Percentiles rank a stretch among this genome's conserved stretches.
phyloP scores from a whole-genome alignment of 371 early-diverging fungal species.

The Mucor irregularis region DNA sequence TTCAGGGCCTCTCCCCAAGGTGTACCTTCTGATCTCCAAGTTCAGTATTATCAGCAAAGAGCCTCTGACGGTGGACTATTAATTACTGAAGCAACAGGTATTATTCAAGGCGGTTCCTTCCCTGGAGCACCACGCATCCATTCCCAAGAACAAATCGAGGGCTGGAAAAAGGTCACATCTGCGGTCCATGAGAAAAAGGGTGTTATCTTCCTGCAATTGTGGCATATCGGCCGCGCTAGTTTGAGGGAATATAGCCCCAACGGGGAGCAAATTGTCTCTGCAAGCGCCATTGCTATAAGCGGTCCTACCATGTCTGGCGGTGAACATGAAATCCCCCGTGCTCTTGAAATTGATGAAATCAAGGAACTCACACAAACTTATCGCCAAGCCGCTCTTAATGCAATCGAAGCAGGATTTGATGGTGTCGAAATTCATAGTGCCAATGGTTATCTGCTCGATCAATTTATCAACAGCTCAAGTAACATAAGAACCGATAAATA shows the following conservation, averaged over 20 bases:
- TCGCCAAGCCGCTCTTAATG: no score
- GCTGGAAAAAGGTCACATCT: constrained; percentile 55
- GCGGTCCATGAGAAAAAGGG: constrained; percentile 58
- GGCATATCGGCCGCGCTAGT: constrained; percentile 35
- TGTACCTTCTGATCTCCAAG: constrained; percentile 45
- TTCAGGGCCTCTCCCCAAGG: constrained; percentile 29
- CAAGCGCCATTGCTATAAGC: constrained; percentile 30
- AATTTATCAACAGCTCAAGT: constrained; percentile 35
- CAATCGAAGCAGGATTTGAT: no score
- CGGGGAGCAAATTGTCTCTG: constrained; percentile 24
- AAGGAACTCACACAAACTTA: constrained; percentile 48
- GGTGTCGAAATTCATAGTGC: constrained; percentile 67
- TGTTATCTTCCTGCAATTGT: constrained; percentile 53
- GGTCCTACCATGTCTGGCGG: constrained; percentile 1
- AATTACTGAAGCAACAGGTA: constrained; percentile 56
- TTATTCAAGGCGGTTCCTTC: constrained; percentile 39
- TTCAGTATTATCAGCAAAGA: constrained; percentile 60
- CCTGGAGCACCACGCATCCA: constrained; percentile 43
- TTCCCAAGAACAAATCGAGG: constrained; percentile 43
- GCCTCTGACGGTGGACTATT: constrained; percentile 57
- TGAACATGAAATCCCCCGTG: constrained; percentile 13
- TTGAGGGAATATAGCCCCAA: constrained; percentile 6
- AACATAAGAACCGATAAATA: constrained; percentile 46
- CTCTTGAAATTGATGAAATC: constrained; percentile 40
- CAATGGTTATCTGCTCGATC: constrained; percentile 60